Conservation (phyloP, 352 stramenopile genomes). For the Phytophthora melonis region DNA sequence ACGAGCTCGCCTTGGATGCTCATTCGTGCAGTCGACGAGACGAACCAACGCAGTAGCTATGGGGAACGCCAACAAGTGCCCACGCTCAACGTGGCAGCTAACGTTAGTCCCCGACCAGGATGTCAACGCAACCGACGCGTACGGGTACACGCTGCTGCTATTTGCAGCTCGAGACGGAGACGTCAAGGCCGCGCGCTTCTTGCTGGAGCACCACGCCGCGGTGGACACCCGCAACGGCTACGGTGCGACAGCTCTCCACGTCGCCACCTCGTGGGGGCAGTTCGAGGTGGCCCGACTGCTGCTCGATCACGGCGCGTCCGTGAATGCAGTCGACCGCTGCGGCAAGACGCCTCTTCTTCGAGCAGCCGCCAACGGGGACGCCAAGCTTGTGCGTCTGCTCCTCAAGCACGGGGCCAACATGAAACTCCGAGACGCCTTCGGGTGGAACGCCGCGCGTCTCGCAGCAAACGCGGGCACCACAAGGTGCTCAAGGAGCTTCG, state of each 20-base stretch:
- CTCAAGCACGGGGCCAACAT: conserved; percentile 27
- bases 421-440: conserved; percentile 16
- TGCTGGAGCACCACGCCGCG: conserved; percentile 27
- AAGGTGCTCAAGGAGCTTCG: conserved; percentile 23
- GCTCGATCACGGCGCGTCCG: conserved; percentile 23
- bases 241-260: conserved; percentile 30
- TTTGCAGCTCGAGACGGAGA: conserved; percentile 33
- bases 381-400: conserved; percentile 21
- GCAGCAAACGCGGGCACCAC: conserved; percentile 11
- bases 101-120: neutral
- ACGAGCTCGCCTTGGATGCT: neutral
- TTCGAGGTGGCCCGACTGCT: conserved; percentile 19
- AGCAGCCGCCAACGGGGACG: conserved; percentile 24
- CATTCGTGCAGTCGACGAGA: conserved; percentile 18
- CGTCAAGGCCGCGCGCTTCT: conserved; percentile 21
- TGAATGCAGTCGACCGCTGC: conserved; percentile 24
- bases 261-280: conserved; percentile 25
- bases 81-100: conserved; percentile 1
- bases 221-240: conserved; percentile 26
- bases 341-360: conserved; percentile 32
- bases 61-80: conserved; percentile 17
- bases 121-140: conserved; percentile 17
- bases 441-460: conserved; percentile 28
- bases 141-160: conserved; percentile 27
- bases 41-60: conserved; percentile 1